phyloP scores from a whole-genome alignment of 768 basidiomycete genomes.

The Coprinellus aureogranulatus region DNA sequence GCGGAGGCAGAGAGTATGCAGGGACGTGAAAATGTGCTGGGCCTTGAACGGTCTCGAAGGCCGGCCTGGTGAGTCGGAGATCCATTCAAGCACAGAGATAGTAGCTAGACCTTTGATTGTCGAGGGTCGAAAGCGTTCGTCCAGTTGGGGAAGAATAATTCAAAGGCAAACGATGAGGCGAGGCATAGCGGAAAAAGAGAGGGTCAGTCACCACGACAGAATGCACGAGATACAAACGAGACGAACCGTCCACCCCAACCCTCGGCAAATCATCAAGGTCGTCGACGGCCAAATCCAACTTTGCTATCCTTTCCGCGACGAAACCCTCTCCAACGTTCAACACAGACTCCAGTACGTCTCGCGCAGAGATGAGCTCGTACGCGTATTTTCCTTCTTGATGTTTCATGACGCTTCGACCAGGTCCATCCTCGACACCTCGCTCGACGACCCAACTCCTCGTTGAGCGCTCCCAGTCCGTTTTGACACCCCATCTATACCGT shows the following conservation, averaged over 20 bases:
- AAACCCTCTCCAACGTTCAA: not conserved
- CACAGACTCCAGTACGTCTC: not conserved
- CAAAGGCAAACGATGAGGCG: no score
- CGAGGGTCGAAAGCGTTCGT: no score
- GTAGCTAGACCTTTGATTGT: no score
- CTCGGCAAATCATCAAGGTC: not conserved
- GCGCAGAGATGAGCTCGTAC: not conserved
- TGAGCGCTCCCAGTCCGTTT: not conserved
- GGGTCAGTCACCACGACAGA: no score
- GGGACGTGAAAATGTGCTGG: not conserved
- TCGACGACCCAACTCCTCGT: not conserved
- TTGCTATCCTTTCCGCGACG: not conserved
- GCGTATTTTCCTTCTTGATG: no score
- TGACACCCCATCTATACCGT: not conserved
- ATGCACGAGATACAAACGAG: not conserved
- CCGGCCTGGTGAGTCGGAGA: no score
- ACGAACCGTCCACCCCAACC: not conserved
- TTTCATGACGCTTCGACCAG: no score
- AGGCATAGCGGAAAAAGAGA: no score
- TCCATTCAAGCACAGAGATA: no score
- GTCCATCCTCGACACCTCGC: no score
- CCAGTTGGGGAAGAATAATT: no score
- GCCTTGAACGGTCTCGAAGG: no score
- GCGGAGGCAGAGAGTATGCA: not conserved
- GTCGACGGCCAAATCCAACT: not conserved